Evolutionary conservation across 305 asterid species (phyloP).

Genomic region (Fraxinus ornus): DNA sequence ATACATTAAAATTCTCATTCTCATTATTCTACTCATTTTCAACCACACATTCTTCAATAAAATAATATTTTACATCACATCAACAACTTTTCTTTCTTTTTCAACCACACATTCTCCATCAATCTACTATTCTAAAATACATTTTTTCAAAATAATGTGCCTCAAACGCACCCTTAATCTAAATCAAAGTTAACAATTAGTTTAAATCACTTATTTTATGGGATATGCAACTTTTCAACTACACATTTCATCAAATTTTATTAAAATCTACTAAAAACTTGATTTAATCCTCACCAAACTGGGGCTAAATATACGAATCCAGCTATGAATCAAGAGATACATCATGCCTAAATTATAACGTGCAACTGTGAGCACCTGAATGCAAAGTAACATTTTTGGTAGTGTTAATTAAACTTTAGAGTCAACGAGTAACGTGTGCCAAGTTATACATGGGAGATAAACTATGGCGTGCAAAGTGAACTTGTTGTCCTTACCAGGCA

Average conservation of each 20-base stretch:
- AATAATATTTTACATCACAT: too few species aligned
- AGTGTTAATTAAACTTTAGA: neutral
- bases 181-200: too few species aligned
- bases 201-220: neutral
- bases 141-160: too few species aligned
- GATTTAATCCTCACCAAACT: neutral
- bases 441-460: neutral
- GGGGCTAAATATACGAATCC: neutral
- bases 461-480: neutral
- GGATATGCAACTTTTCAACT: neutral
- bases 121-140: too few species aligned
- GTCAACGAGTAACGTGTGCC: neutral
- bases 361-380: neutral
- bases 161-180: too few species aligned
- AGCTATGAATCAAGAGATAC: neutral
- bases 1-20: too few species aligned
- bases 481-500: constrained; percentile 64
- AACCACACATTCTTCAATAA: too few species aligned
- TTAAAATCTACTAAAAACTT: too few species aligned
- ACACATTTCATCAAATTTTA: neutral
- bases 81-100: too few species aligned
- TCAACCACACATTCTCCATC: too few species aligned
- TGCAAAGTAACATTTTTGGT: neutral
- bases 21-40: too few species aligned
- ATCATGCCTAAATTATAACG: neutral